Evolutionary conservation across 1,284 basidiomycete species (phyloP).

Genomic region (Marasmius oreades): DNA sequence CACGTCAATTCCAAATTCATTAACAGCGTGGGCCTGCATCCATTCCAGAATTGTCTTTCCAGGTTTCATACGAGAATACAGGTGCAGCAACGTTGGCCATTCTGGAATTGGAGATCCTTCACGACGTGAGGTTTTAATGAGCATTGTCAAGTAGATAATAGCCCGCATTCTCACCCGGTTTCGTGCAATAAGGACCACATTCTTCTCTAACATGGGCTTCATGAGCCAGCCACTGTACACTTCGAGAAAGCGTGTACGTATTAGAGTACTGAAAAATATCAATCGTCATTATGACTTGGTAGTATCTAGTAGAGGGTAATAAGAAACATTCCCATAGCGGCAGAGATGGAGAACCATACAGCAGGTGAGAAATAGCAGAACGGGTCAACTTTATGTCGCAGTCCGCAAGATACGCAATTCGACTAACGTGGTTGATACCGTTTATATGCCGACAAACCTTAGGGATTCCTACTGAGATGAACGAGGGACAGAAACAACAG

Average conservation of each 20-base stretch:
- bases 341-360: slow-evolving; percentile 49
- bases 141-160: not conserved
- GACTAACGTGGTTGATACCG: slow-evolving; percentile 87
- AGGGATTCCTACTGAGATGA: slow-evolving; percentile 6
- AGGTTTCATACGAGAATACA: slow-evolving; percentile 86
- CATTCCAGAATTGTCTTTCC: slow-evolving; percentile 86
- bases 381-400: slow-evolving; percentile 84
- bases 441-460: slow-evolving; percentile 82
- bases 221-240: slow-evolving; percentile 81
- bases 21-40: slow-evolving; percentile 79
- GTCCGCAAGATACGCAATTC: slow-evolving; percentile 90
- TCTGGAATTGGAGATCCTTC: slow-evolving; percentile 57
- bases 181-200: slow-evolving; percentile 87
- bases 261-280: slow-evolving; percentile 99
- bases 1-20: slow-evolving; percentile 79
- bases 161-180: slow-evolving; percentile 47
- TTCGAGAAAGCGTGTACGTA: slow-evolving; percentile 89
- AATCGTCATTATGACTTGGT: slow-evolving; percentile 93
- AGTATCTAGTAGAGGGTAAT: slow-evolving; percentile 56
- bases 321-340: slow-evolving; percentile 1
- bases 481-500: not conserved
- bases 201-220: slow-evolving; percentile 82
- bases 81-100: slow-evolving; percentile 80
- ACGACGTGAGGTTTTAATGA: slow-evolving; percentile 4
- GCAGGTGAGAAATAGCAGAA: slow-evolving; percentile 87